Percentiles rank a stretch among this genome's conserved stretches.
These are phyloP conservation scores for Aspergillus biplanus DNA, from an alignment of 495 filamentous ascomycete species.

Conservation along the genomic window DNA sequence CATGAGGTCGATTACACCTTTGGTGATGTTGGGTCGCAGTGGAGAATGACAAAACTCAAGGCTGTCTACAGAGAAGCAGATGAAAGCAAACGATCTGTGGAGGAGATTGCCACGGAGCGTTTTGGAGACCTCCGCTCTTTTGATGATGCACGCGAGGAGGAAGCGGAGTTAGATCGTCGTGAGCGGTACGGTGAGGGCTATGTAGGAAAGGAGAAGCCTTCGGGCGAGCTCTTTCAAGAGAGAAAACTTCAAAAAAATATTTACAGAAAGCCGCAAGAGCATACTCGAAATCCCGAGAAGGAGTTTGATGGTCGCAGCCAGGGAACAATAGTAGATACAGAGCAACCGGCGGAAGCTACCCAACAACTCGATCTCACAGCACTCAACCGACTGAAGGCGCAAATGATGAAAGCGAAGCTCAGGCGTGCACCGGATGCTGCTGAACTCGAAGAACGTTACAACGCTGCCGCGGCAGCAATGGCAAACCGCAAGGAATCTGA, in stretches of 20 bases:
- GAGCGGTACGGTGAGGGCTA: conserved; percentile 85
- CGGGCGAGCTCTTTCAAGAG: conserved; percentile 83
- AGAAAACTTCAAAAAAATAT: conserved; percentile 60
- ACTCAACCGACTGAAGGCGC: conserved; percentile 87
- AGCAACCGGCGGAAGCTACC: conserved; percentile 44
- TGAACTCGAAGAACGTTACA: conserved; percentile 84
- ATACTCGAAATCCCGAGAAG: conserved; percentile 39
- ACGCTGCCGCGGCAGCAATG: conserved; percentile 63
- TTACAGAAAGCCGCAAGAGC: conserved; percentile 36
- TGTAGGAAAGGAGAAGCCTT: conserved; percentile 84
- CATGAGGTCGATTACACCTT: conserved; percentile 82
- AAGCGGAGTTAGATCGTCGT: conserved; percentile 86
- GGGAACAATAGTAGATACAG: conserved; percentile 46
- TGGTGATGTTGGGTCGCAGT: conserved; percentile 85
- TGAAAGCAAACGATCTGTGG: conserved; percentile 68
- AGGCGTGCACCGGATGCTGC: conserved; percentile 71
- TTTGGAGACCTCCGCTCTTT: conserved; percentile 84
- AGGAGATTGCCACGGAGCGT: conserved; percentile 79
- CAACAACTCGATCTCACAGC: conserved; percentile 69
- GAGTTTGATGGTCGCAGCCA: conserved; percentile 49
- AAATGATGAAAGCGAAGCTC: conserved; percentile 92
- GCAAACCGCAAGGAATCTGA: conserved; percentile 63
- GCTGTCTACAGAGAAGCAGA: conserved; percentile 81
- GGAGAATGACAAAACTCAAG: conserved; percentile 94
- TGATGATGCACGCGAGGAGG: conserved; percentile 93